Evolutionary conservation across 2,329 filamentous ascomycete species (phyloP).

Genomic region (Penicillium sp.): DNA sequence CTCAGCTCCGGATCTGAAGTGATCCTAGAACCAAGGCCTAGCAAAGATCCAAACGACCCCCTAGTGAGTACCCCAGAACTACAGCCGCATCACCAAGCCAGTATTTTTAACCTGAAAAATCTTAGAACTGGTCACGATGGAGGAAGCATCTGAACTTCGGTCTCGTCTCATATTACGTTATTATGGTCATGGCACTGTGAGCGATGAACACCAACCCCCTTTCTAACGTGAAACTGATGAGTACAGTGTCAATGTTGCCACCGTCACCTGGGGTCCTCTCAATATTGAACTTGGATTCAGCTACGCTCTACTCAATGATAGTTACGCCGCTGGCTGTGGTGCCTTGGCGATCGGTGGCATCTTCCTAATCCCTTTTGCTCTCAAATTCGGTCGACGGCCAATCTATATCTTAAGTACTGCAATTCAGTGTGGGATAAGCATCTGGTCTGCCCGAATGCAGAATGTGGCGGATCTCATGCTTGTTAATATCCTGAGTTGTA

Average conservation of each 20-base stretch:
- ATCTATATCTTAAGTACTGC: constrained; percentile 50
- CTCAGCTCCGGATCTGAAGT: constrained; percentile 14
- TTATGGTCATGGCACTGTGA: constrained; percentile 33
- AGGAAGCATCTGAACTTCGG: constrained; percentile 32
- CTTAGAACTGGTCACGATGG: constrained; percentile 14
- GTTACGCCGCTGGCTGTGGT: constrained; percentile 50
- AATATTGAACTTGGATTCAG: constrained; percentile 50
- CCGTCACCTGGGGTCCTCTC: constrained; percentile 49
- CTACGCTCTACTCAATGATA: constrained; percentile 48
- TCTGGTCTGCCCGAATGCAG: constrained; percentile 51
- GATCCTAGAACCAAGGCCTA: constrained; percentile 29
- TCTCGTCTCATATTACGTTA: constrained; percentile 31
- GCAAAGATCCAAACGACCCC: constrained; percentile 33
- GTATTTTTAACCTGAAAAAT: not conserved
- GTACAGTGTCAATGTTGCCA: constrained; percentile 40
- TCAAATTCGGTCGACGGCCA: constrained; percentile 53
- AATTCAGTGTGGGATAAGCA: constrained; percentile 40
- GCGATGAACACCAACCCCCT: not conserved
- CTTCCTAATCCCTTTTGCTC: constrained; percentile 51
- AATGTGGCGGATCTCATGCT: constrained; percentile 50
- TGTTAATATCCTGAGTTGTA: constrained; percentile 49
- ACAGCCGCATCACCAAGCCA: not conserved
- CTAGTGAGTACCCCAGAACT: constrained; percentile 15
- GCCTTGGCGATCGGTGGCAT: constrained; percentile 48
- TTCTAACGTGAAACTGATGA: not conserved